phyloP scores from a whole-genome alignment of 2,329 filamentous ascomycete genomes.

The Aspergillus sojae region DNA sequence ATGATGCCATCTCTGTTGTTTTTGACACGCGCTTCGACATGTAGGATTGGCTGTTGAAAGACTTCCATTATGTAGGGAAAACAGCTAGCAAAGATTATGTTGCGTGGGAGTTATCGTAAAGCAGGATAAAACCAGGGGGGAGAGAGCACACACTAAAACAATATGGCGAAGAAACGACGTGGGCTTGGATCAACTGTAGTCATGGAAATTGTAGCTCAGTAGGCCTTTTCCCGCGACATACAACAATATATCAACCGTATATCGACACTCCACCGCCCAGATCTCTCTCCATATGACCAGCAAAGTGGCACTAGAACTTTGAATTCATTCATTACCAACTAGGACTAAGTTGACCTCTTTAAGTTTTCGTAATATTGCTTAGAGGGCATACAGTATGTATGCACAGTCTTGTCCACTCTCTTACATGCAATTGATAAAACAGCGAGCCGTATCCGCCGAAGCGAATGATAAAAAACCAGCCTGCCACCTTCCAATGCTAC shows the following conservation, averaged over 20 bases:
- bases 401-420: neutral
- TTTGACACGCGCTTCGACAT: slow-evolving; percentile 44
- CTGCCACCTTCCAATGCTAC: neutral
- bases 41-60: slow-evolving; percentile 34
- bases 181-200: neutral
- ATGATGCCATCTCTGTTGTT: slow-evolving; percentile 27
- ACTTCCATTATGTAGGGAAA: slow-evolving; percentile 7
- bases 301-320: neutral
- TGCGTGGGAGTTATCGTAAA: neutral
- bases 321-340: neutral
- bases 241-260: neutral
- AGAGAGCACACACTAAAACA: neutral
- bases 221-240: neutral
- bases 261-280: neutral
- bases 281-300: neutral
- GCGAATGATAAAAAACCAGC: neutral
- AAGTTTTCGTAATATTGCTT: neutral
- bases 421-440: neutral
- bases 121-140: neutral
- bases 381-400: neutral
- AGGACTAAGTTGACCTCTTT: neutral
- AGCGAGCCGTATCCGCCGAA: neutral
- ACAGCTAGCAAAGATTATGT: slow-evolving; percentile 5
- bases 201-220: neutral
- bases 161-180: neutral